Conservation (phyloP, 768 basidiomycete genomes). For the Erythrobasidium yunnanense region DNA sequence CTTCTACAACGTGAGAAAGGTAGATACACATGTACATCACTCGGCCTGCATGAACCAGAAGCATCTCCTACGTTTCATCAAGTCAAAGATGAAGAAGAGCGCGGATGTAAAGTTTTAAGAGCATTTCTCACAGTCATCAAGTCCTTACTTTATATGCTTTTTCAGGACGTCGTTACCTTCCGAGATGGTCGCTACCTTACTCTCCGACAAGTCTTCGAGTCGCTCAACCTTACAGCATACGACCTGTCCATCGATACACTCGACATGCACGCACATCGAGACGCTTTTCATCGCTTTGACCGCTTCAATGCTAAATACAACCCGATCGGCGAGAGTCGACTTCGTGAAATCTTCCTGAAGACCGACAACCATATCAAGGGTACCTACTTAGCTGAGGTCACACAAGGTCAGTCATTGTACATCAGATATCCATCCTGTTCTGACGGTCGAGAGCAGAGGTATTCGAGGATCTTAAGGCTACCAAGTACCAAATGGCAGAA, state of each 20-base stretch:
- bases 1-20: constrained; percentile 95
- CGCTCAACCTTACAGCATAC: constrained; percentile 85
- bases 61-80: constrained; percentile 94
- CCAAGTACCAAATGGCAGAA: constrained; percentile 94
- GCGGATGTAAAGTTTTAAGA: constrained; percentile 51
- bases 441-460: constrained; percentile 54
- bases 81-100: constrained; percentile 87
- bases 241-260: constrained; percentile 97
- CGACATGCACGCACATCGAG: constrained; percentile 98
- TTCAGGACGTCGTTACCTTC: constrained; percentile 85
- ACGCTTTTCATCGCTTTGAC: constrained; percentile 91
- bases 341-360: constrained; percentile 95
- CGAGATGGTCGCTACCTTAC: constrained; percentile 83
- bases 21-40: constrained; percentile 97
- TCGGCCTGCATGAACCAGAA: constrained; percentile 99
- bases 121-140: not conserved
- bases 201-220: constrained; percentile 87
- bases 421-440: not conserved
- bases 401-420: constrained; percentile 54
- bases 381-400: constrained; percentile 85
- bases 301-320: constrained; percentile 86
- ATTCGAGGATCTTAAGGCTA: constrained; percentile 94
- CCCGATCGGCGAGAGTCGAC: constrained; percentile 68
- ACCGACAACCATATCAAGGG: constrained; percentile 92
- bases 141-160: not conserved